Percentiles rank a stretch among this genome's conserved stretches.
Evolutionary conservation across 2,329 filamentous ascomycete species (phyloP).

Genomic region (Botrytis porri): DNA sequence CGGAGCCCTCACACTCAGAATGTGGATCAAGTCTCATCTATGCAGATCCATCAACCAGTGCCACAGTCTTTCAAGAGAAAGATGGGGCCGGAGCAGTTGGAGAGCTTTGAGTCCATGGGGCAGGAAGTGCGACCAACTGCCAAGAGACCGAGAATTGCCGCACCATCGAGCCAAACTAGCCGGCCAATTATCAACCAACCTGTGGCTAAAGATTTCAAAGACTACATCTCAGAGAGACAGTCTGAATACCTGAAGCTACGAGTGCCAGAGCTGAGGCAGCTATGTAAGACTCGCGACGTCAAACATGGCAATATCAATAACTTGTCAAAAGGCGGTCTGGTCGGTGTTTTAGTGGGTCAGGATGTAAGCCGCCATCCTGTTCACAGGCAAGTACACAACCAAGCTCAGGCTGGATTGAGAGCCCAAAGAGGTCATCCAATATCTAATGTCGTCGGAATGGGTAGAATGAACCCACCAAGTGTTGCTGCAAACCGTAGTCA

Average conservation of each 20-base stretch:
- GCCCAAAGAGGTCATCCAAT: too few species aligned
- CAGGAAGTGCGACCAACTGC: neutral
- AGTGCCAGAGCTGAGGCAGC: neutral
- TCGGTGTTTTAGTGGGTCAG: neutral
- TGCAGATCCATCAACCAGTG: neutral
- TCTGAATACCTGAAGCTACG: neutral
- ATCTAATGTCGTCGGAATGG: neutral
- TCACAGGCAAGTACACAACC: neutral
- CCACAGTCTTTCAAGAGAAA: neutral
- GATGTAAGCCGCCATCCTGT: neutral
- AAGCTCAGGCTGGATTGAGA: neutral
- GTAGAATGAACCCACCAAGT: neutral
- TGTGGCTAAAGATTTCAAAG: neutral
- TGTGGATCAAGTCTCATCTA: neutral
- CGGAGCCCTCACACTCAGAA: neutral
- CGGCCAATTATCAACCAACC: neutral
- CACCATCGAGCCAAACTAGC: neutral
- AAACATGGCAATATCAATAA: fast-evolving
- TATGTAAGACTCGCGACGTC: neutral
- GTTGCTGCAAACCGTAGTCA: fast-evolving
- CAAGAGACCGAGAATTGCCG: neutral
- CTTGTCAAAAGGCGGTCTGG: neutral
- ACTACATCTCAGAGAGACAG: neutral
- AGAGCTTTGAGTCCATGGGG: fast-evolving
- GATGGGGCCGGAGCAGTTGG: neutral